Conservation (phyloP, 192 early-diverging fungal species). For the Allomyces javanicus region DNA sequence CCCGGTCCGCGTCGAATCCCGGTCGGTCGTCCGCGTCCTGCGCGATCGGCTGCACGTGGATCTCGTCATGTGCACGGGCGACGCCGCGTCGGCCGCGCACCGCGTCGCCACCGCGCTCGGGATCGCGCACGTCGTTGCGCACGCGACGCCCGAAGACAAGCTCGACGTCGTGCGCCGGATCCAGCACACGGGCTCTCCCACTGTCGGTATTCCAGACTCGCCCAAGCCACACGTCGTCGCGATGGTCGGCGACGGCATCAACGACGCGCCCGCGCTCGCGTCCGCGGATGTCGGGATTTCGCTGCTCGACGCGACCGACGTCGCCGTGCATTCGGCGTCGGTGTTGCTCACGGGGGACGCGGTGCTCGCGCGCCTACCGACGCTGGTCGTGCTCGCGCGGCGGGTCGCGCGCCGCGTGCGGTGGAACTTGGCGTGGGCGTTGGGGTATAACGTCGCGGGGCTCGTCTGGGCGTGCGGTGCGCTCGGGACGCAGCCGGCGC, state of each 20-base stretch:
- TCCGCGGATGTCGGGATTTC: slow-evolving; percentile 81
- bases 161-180: slow-evolving; percentile 36
- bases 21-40: slow-evolving; percentile 25
- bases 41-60: slow-evolving; percentile 24
- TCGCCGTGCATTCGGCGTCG: slow-evolving; percentile 76
- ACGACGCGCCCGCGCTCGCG: slow-evolving; percentile 78
- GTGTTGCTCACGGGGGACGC: slow-evolving; percentile 63
- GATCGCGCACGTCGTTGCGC: slow-evolving; percentile 37
- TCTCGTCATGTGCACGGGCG: slow-evolving; percentile 67
- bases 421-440: slow-evolving; percentile 78
- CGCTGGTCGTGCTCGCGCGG: slow-evolving; percentile 52
- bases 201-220: background rate
- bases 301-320: slow-evolving; percentile 69
- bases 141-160: slow-evolving; percentile 56
- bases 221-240: slow-evolving; percentile 28
- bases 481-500: slow-evolving; percentile 33
- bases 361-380: slow-evolving; percentile 49
- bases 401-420: slow-evolving; percentile 55
- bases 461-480: slow-evolving; percentile 29
- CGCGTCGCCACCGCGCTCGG: slow-evolving; percentile 44
- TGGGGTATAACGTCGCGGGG: slow-evolving; percentile 64
- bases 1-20: slow-evolving; percentile 34
- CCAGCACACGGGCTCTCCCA: slow-evolving; percentile 11
- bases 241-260: slow-evolving; percentile 92
- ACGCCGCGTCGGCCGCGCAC: slow-evolving; percentile 37